phyloP scores from a whole-genome alignment of 441 rosid species.

The Brassica hybrid region DNA sequence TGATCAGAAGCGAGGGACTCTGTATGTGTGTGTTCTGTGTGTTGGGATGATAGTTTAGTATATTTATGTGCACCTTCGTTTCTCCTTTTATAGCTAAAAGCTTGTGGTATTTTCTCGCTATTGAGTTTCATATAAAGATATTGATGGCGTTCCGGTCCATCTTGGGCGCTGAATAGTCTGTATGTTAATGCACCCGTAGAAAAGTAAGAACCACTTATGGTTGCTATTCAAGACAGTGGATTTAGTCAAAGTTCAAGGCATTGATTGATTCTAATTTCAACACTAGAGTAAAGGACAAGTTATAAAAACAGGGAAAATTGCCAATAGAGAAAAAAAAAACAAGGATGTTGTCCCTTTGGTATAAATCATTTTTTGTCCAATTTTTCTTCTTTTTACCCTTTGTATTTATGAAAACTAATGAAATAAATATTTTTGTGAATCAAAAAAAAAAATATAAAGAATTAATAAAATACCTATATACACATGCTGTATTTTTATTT shows the following conservation, averaged over 20 bases:
- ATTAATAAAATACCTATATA: too few relatives aligned
- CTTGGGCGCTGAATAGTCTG: conserved; percentile 23
- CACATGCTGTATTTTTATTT: too few relatives aligned
- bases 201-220: conserved; percentile 20
- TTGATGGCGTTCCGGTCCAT: conserved; percentile 26
- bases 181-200: conserved; percentile 4
- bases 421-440: too few relatives aligned
- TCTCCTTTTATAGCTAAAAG: conserved; percentile 25
- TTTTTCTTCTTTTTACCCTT: too few relatives aligned
- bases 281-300: neutral
- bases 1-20: neutral
- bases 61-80: neutral
- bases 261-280: neutral
- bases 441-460: too few relatives aligned
- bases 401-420: too few relatives aligned
- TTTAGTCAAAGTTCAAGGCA: conserved; percentile 15
- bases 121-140: conserved; percentile 12
- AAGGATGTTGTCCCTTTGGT: too few relatives aligned
- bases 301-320: too few relatives aligned
- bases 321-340: too few relatives aligned
- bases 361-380: too few relatives aligned
- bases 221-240: conserved; percentile 6
- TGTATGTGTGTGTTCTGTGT: neutral
- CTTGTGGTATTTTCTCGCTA: neutral
- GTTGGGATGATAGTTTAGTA: conserved; percentile 19